A percentile compares a stretch with the other conserved stretches of the same genome.
phyloP scores from a whole-genome alignment of 1,284 basidiomycete species.

The Microbotryomycetes sp. region DNA sequence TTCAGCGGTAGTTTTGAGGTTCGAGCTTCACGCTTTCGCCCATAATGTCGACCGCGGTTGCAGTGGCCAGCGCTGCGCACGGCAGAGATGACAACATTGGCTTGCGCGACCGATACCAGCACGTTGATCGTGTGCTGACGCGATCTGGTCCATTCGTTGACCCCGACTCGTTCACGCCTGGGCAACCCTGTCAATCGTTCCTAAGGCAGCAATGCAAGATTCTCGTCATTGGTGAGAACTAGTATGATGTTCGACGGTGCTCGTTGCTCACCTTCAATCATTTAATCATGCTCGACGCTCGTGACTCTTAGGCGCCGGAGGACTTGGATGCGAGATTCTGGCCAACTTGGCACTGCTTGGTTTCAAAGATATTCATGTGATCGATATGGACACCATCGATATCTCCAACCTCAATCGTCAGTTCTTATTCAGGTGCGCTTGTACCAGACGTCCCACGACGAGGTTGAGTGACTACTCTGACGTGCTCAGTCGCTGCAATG shows the following conservation, averaged over 20 bases:
- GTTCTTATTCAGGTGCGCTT: conserved; percentile 82
- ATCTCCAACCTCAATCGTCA: conserved; percentile 98
- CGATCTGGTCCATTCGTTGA: conserved; percentile 24
- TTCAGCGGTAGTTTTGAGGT: conserved; percentile 70
- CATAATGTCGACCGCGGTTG: no score
- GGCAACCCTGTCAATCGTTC: conserved; percentile 47
- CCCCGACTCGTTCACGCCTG: conserved; percentile 22
- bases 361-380: conserved; percentile 97
- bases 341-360: conserved; percentile 88
- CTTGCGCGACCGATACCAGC: conserved; percentile 7
- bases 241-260: not conserved
- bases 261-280: not conserved
- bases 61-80: no score
- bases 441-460: not conserved
- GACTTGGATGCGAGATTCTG: conserved; percentile 89
- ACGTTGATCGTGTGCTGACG: conserved; percentile 25
- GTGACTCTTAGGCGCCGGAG: conserved; percentile 59
- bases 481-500: not conserved
- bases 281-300: not conserved
- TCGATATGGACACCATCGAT: conserved; percentile 99
- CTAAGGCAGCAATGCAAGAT: conserved; percentile 79
- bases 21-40: conserved; percentile 69
- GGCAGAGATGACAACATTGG: no score
- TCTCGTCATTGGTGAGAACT: conserved; percentile 67
- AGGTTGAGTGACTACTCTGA: not conserved